Evolutionary conservation across 2,329 filamentous ascomycete species (phyloP), one percentile per base, ranked within the genome.

Genomic region (Sarocladium strictum): DNA sequence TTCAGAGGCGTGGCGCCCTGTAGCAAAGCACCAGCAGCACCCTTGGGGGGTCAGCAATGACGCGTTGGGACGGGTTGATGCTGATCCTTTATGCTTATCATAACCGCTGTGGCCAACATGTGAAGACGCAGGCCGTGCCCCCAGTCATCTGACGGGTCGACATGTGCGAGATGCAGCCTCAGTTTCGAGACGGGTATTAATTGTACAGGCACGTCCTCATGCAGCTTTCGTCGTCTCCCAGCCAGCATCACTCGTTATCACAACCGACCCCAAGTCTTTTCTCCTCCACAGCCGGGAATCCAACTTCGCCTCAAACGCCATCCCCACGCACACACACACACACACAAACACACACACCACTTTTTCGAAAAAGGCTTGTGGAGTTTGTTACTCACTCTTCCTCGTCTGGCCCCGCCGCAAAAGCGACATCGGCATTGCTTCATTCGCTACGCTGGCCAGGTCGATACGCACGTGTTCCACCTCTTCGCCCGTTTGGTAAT

Each of bases 1-100:
- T 47, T 47, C 4, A 29, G 43, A 49, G 43, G 15, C 43, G 29
- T 49, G 43, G 43, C 17, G 21, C 11, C 5, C 43, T 27, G 40
- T 7, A 45, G 9, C 37, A 12, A 11, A 40, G 10, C 37, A 12
- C 37, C 10, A 6, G 37, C 11, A 11, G 37, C 37, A n/a, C n/a
- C 11, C 11, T n/a, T n/a, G n/a, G n/a, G n/a, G 6, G n/a, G 24
- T n/a, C 14, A 11, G 29, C 27, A 21, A 51, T 51, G 27, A 51
- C 27, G 47, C 47, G 7, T 33, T 51, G 3, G 29, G 27, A 51
- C n/a, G 23, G 43, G 3, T 33, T 10, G 47, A 4, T 19, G 47
- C 47, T 35, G 47, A 51, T 51, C 47, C 15, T 51, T 51, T 51
- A 51, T 35, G 47, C 27, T 51, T 51, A n/a, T n/a, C n/a, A n/a